A percentile compares a stretch with the other conserved stretches of the same genome.
Conservation (phyloP, 2,329 filamentous ascomycete species). For the Torrubiella hemipterigena region DNA sequence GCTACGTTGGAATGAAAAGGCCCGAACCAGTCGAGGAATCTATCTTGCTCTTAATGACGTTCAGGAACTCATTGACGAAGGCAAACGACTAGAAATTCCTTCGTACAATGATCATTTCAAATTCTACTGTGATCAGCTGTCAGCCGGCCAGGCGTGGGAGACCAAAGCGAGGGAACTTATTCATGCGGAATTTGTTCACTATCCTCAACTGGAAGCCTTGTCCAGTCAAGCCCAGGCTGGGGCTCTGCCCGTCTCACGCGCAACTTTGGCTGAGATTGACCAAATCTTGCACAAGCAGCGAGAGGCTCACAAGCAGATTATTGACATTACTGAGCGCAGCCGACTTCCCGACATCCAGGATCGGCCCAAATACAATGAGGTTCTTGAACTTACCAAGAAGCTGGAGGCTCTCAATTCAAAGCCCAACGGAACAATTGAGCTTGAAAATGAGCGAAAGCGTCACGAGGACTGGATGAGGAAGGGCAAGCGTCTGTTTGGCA, state of each 20-base stretch:
- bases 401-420: constrained; percentile 87
- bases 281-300: constrained; percentile 91
- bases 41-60: constrained; percentile 70
- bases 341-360: constrained; percentile 63
- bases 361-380: constrained; percentile 77
- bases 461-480: constrained; percentile 99
- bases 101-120: constrained; percentile 69
- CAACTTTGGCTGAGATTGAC: constrained; percentile 74
- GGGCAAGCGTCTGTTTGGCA: constrained; percentile 95
- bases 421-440: constrained; percentile 76
- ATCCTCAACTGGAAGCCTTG: constrained; percentile 84
- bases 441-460: constrained; percentile 86
- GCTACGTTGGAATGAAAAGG: constrained; percentile 78
- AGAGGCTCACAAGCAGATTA: constrained; percentile 81
- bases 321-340: constrained; percentile 68
- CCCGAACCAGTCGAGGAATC: constrained; percentile 48
- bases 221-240: constrained; percentile 64
- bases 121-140: constrained; percentile 64
- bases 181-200: constrained; percentile 82
- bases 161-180: constrained; percentile 86
- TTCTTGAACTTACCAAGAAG: constrained; percentile 79
- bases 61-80: constrained; percentile 64
- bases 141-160: constrained; percentile 79
- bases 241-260: constrained; percentile 66
- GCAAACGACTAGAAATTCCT: constrained; percentile 64